Percentiles rank a stretch among this genome's conserved stretches.
Conservation (phyloP, 176 grass and related monocot species). For the Eragrostis nindensis region DNA sequence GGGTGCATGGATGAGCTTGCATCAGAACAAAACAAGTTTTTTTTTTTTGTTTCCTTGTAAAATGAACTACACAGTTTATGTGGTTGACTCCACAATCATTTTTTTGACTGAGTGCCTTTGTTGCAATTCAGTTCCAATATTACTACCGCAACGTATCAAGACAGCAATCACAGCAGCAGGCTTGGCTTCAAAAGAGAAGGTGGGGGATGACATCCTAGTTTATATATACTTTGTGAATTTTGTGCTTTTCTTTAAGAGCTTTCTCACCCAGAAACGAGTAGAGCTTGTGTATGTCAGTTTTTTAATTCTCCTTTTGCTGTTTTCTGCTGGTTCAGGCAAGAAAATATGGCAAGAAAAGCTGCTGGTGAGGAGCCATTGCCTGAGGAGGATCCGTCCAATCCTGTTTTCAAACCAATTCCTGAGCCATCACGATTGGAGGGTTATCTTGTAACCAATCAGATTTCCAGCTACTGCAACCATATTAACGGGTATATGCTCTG, state of each 20-base stretch:
- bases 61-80: background rate
- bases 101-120: conserved; percentile 28
- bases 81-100: background rate
- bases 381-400: conserved; percentile 92
- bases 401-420: conserved; percentile 90
- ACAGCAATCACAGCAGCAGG: conserved; percentile 93
- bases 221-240: background rate
- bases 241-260: background rate
- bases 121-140: conserved; percentile 89
- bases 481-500: conserved; percentile 75
- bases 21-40: conserved; percentile 94
- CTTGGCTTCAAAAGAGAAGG: conserved; percentile 98
- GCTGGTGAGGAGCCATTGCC: conserved; percentile 94
- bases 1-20: conserved; percentile 99
- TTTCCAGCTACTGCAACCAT: conserved; percentile 97
- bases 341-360: conserved; percentile 85
- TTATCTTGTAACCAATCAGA: conserved; percentile 97
- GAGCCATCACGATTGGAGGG: conserved; percentile 94
- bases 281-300: background rate
- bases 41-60: conserved; percentile 23
- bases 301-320: conserved; percentile 2
- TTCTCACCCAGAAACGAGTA: background rate
- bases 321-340: conserved; percentile 58
- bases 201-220: conserved; percentile 29
- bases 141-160: conserved; percentile 90